These are phyloP conservation scores for Candida ortonii DNA, from an alignment of 805 yeast genomes.

Conservation along the genomic window DNA sequence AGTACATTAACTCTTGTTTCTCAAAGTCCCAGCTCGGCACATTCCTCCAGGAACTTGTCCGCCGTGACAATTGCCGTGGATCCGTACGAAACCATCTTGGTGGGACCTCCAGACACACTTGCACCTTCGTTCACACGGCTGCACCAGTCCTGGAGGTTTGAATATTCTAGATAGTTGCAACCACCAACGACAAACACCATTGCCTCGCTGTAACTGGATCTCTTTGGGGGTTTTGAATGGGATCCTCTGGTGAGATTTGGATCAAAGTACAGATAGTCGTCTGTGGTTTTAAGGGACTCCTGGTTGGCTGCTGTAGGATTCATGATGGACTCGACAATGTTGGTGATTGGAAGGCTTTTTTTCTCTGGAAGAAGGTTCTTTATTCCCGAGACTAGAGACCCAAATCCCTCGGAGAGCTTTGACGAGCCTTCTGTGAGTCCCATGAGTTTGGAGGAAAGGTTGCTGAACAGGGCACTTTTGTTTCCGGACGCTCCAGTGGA, in stretches of 20 bases:
- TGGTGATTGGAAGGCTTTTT: slow-evolving; percentile 84
- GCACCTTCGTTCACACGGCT: slow-evolving; percentile 26
- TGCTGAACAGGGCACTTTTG: slow-evolving; percentile 58
- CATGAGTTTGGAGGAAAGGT: slow-evolving; percentile 71
- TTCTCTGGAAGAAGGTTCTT: slow-evolving; percentile 85
- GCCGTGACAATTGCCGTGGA: slow-evolving; percentile 78
- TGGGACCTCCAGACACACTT: slow-evolving; percentile 18
- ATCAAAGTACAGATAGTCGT: slow-evolving; percentile 86
- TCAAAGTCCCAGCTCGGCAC: slow-evolving; percentile 49
- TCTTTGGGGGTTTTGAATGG: slow-evolving; percentile 82
- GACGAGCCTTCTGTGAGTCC: slow-evolving; percentile 68
- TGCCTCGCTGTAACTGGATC: slow-evolving; percentile 76
- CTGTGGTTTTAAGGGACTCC: slow-evolving; percentile 69
- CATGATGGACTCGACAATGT: slow-evolving; percentile 86
- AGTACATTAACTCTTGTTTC: background rate
- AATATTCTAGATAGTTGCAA: slow-evolving; percentile 91
- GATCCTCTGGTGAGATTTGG: slow-evolving; percentile 86
- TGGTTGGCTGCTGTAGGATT: slow-evolving; percentile 69
- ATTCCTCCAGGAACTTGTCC: slow-evolving; percentile 62
- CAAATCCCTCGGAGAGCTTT: slow-evolving; percentile 82
- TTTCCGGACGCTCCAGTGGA: slow-evolving; percentile 33
- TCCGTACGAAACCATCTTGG: slow-evolving; percentile 75
- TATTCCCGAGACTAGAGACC: slow-evolving; percentile 82
- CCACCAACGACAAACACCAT: slow-evolving; percentile 95
- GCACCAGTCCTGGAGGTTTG: slow-evolving; percentile 88